Evolutionary conservation across 306 rosid species (phyloP).

Genomic region (Begonia peltatifolia): DNA sequence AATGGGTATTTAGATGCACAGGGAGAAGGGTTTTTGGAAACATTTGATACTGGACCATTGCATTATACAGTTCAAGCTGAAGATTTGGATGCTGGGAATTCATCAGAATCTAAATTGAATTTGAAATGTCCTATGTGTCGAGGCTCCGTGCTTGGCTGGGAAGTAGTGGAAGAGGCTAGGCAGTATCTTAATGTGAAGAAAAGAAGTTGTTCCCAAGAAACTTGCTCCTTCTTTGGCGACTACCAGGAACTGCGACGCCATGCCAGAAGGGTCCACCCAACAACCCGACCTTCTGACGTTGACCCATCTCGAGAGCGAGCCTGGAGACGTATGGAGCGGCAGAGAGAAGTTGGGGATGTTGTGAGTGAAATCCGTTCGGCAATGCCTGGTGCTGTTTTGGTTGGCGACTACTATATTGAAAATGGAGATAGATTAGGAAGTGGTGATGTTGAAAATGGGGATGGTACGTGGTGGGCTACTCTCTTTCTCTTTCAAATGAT

Average conservation of each 20-base stretch:
- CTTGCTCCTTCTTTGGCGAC: conserved; percentile 73
- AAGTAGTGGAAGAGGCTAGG: conserved; percentile 77
- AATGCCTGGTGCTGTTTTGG: conserved; percentile 72
- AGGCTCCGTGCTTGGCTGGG: conserved; percentile 70
- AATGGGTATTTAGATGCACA: conserved; percentile 39
- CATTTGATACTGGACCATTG: conserved; percentile 35
- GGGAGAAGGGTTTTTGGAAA: conserved; percentile 22
- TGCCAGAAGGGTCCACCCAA: conserved; percentile 82
- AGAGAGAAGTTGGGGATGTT: conserved; percentile 81
- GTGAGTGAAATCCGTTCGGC: conserved; percentile 87
- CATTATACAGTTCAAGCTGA: conserved; percentile 50
- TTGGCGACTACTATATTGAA: conserved; percentile 81
- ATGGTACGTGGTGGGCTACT: conserved; percentile 58
- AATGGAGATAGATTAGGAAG: conserved; percentile 58
- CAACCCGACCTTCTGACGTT: conserved; percentile 54
- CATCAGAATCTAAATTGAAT: conserved; percentile 43
- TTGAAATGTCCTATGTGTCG: conserved; percentile 81
- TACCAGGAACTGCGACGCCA: conserved; percentile 81
- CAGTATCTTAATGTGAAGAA: conserved; percentile 71
- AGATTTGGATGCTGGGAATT: conserved; percentile 46
- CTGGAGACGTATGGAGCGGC: conserved; percentile 73
- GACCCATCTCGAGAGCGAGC: conserved; percentile 79
- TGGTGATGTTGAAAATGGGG: conserved; percentile 31
- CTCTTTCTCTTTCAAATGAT: conserved; percentile 72
- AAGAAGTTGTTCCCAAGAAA: conserved; percentile 79